Conservation (phyloP, 768 basidiomycete genomes). For the button mushroom (Agaricus bisporus) region DNA sequence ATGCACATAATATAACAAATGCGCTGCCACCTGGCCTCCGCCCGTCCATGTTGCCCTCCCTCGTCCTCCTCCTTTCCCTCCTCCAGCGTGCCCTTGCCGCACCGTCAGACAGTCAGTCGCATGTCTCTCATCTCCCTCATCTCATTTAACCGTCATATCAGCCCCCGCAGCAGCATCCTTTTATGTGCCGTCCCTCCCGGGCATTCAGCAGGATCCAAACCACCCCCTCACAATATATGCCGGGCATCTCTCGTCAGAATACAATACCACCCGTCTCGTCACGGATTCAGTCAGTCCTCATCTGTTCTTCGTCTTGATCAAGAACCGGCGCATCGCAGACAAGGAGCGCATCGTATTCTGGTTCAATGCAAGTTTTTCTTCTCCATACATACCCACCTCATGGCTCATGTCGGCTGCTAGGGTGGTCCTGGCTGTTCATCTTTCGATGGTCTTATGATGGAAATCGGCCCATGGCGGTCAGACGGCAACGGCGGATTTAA, state of each 20-base stretch:
- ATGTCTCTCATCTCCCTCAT: background rate
- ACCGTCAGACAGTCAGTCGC: conserved; percentile 32
- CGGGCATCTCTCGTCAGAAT: conserved; percentile 82
- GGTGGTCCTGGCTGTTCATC: conserved; percentile 97
- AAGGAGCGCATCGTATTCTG: conserved; percentile 89
- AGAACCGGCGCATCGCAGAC: conserved; percentile 84
- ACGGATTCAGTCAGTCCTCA: conserved; percentile 66
- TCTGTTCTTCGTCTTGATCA: conserved; percentile 84
- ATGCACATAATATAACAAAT: conserved; percentile 13
- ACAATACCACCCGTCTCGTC: conserved; percentile 42
- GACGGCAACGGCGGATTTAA: conserved; percentile 69
- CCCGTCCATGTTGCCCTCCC: conserved; percentile 2
- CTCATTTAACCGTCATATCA: conserved; percentile 31
- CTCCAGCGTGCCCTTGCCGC: conserved; percentile 13
- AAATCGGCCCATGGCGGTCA: conserved; percentile 88
- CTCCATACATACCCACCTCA: background rate
- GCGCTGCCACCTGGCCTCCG: conserved; percentile 8
- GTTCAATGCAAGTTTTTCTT: conserved; percentile 72
- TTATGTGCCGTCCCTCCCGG: conserved; percentile 73
- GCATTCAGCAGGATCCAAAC: conserved; percentile 63
- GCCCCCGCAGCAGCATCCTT: conserved; percentile 81
- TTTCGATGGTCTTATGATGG: conserved; percentile 98
- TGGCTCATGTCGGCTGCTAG: conserved; percentile 29
- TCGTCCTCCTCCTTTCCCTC: conserved; percentile 1
- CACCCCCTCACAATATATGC: conserved; percentile 76